These are phyloP conservation scores for Puccinia brachypodii DNA, from an alignment of 1,284 basidiomycete genomes.

Conservation along the genomic window DNA sequence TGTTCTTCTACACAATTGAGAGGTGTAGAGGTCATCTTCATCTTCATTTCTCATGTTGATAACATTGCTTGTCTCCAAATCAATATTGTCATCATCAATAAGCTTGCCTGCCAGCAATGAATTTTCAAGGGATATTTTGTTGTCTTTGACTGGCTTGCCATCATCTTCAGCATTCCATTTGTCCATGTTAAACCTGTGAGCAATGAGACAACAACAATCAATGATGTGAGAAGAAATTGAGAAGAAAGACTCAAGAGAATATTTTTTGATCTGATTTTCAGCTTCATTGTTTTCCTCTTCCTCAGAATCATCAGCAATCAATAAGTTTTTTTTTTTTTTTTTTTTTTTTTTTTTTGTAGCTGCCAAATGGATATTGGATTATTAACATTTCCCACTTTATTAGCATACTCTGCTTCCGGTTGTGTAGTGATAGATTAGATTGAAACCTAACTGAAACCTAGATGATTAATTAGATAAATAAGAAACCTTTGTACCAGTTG, in stretches of 20 bases:
- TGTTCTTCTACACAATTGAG: not conserved
- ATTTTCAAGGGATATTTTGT: not conserved
- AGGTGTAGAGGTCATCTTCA: conserved; percentile 2
- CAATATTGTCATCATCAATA: not conserved
- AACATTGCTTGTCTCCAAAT: not conserved
- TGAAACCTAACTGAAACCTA: too few species aligned
- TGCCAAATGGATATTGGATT: too few species aligned
- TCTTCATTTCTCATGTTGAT: not conserved
- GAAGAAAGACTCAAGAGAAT: not conserved
- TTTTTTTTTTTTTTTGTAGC: not conserved
- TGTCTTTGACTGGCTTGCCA: not conserved
- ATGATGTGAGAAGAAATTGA: not conserved
- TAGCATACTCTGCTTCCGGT: too few species aligned
- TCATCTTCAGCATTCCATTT: not conserved
- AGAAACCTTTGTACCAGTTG: too few species aligned
- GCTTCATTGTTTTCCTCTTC: not conserved
- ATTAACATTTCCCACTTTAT: too few species aligned
- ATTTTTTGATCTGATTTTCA: not conserved
- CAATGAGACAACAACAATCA: not conserved
- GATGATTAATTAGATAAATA: too few species aligned
- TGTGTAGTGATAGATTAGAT: too few species aligned
- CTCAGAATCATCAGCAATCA: not conserved
- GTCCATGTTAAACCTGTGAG: not conserved
- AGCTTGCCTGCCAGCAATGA: not conserved
- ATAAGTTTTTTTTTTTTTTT: not conserved